Percentiles rank a stretch among this genome's conserved stretches.
Conservation (phyloP, 176 grass and related monocot species). For the Hordeum marinum region DNA sequence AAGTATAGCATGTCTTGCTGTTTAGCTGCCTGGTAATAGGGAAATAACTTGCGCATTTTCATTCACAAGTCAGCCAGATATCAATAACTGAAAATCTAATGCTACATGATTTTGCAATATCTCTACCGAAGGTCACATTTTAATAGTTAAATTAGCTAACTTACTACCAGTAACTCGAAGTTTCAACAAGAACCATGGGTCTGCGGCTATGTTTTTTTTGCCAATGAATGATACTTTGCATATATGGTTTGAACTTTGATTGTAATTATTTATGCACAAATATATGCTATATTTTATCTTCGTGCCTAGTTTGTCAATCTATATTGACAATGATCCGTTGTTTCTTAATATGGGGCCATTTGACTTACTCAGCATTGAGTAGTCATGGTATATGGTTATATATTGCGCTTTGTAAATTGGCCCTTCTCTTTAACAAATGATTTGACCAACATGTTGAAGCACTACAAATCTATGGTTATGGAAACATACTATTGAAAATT, state of each 20-base stretch:
- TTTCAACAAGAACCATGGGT: neutral
- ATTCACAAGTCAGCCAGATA: neutral
- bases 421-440: conserved; percentile 27
- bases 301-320: conserved; percentile 5
- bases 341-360: neutral
- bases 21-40: neutral
- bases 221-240: neutral
- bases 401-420: neutral
- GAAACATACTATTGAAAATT: neutral
- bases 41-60: conserved; percentile 4
- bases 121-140: neutral
- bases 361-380: conserved; percentile 17
- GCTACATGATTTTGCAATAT: neutral
- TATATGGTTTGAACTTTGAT: neutral
- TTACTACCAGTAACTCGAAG: neutral
- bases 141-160: neutral
- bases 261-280: conserved; percentile 11
- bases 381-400: neutral
- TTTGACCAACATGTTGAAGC: conserved; percentile 5
- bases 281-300: conserved; percentile 6
- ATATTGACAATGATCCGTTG: neutral
- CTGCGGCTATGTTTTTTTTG: neutral
- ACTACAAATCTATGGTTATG: conserved; percentile 16
- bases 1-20: neutral
- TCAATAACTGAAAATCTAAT: neutral